phyloP scores from a whole-genome alignment of 305 asterid species.

The Solanum hybrid region DNA sequence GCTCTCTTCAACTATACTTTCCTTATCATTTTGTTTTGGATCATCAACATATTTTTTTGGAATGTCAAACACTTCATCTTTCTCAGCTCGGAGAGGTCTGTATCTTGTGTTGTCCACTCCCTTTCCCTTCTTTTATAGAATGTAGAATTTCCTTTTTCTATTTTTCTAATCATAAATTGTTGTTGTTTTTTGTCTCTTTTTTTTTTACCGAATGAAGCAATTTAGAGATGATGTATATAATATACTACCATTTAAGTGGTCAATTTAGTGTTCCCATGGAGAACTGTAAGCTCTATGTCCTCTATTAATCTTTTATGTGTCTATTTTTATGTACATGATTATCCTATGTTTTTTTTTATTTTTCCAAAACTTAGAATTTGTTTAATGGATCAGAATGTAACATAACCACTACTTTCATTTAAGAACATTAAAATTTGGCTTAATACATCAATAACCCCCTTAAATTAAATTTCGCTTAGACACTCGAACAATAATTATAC shows the following conservation, averaged over 20 bases:
- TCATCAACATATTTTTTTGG: background rate
- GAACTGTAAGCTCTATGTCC: background rate
- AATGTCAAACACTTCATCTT: background rate
- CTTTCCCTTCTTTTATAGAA: background rate
- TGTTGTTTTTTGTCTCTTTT: background rate
- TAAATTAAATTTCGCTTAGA: too few relatives aligned
- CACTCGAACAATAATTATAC: background rate
- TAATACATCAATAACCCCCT: background rate
- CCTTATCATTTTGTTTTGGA: too few relatives aligned
- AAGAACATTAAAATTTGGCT: too few relatives aligned
- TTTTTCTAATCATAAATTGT: background rate
- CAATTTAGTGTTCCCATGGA: background rate
- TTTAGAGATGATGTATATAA: background rate
- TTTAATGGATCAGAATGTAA: background rate
- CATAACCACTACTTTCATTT: background rate
- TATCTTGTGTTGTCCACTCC: background rate
- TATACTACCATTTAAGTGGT: background rate
- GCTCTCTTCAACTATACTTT: background rate
- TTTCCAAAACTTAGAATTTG: background rate
- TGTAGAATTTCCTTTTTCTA: too few relatives aligned
- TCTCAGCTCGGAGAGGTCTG: background rate
- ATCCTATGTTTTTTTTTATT: too few relatives aligned
- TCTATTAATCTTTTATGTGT: too few relatives aligned
- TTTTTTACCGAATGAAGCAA: too few relatives aligned
- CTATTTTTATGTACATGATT: background rate